phyloP scores from a whole-genome alignment of 2,329 filamentous ascomycete genomes.

The Xylariaceae sp. region DNA sequence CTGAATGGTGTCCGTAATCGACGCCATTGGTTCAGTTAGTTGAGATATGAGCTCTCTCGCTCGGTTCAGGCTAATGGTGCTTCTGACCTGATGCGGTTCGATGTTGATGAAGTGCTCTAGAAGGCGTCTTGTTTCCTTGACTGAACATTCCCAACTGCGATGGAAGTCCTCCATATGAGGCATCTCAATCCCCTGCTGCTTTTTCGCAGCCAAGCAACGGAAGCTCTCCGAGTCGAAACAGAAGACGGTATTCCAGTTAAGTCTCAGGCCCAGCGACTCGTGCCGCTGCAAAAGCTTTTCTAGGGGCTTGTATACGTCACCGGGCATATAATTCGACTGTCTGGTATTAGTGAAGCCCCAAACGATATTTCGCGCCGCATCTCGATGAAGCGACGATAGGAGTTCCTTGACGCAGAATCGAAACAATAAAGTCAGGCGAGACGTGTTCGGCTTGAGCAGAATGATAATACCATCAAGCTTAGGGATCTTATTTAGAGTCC shows the following conservation, averaged over 20 bases:
- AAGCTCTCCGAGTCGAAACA: constrained; percentile 51
- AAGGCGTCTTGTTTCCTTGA: constrained; percentile 35
- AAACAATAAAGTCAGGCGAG: constrained; percentile 43
- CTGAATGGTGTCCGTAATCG: constrained; percentile 39
- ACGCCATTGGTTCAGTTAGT: constrained; percentile 43
- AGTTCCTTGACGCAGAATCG: constrained; percentile 46
- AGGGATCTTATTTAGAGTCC: constrained; percentile 38
- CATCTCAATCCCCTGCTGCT: constrained; percentile 35
- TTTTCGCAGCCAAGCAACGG: constrained; percentile 43
- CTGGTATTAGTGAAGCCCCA: constrained; percentile 49
- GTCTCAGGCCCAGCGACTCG: constrained; percentile 33
- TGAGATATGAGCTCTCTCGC: constrained; percentile 40
- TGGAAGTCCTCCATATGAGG: constrained; percentile 37
- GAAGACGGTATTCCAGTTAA: constrained; percentile 38
- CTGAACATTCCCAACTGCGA: constrained; percentile 43
- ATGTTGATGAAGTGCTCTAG: constrained; percentile 35
- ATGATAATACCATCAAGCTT: constrained; percentile 46
- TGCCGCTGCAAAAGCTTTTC: constrained; percentile 36
- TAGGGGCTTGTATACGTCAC: constrained; percentile 43
- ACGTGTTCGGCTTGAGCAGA: constrained; percentile 44
- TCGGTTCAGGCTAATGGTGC: constrained; percentile 44
- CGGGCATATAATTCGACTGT: constrained; percentile 44
- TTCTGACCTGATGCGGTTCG: constrained; percentile 39
- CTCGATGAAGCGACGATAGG: constrained; percentile 42
- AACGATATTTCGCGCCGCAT: constrained; percentile 43